Base-by-base conservation (phyloP, 371 early-diverging fungal genomes). In the Actinomucor elegans region DNA sequence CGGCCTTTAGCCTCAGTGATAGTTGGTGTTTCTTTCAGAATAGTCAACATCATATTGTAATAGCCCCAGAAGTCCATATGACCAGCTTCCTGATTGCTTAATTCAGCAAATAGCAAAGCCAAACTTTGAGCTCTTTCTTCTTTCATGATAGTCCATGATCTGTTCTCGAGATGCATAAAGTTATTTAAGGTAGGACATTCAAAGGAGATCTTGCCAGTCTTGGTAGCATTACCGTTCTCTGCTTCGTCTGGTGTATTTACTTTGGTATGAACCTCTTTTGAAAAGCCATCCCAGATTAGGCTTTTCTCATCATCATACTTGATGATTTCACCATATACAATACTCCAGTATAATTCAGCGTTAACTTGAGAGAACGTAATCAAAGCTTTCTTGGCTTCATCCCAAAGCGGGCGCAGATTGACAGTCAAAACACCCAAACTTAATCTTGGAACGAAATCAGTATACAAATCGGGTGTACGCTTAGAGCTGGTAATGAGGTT, bases 381-480 rank as follows among this genome's bases (percentile, higher is more conserved):
- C 26, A 96, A 63, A 4, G 82, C 61, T 31, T 81, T 75, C 12
- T 71, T 84, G 8, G 85, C 88, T 48, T 92, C 92, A 5, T 83
- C 73, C 94, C 94, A 94, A n/a, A 95, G 64, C 2, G 91, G 90
- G 34, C 80, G 80, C 27, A 94, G 84, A 57, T 91, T 90, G 57
- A 90, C 77, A 9, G 88, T 83, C 18, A 92, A 69, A 18, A 89
- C 63, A 21, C 81, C 90, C 24, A 94, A 57, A 37, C 79, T 69
- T 24, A 88, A 63, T 31, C 77, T 78, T 48, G 83, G 77, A 27
- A 81, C 70, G 17, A 87, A 84, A 18, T 84, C 79, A 28, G 57
- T 57, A 77, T 86, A 90, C 24, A 87, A 44, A 34, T 75, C 74
- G 0, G 93, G 90, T 4, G 89, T 43, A 32, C 83, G 78, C 3